Evolutionary conservation across 257 asterid genomes (phyloP).

Genomic region (Scutellaria baicalensis): DNA sequence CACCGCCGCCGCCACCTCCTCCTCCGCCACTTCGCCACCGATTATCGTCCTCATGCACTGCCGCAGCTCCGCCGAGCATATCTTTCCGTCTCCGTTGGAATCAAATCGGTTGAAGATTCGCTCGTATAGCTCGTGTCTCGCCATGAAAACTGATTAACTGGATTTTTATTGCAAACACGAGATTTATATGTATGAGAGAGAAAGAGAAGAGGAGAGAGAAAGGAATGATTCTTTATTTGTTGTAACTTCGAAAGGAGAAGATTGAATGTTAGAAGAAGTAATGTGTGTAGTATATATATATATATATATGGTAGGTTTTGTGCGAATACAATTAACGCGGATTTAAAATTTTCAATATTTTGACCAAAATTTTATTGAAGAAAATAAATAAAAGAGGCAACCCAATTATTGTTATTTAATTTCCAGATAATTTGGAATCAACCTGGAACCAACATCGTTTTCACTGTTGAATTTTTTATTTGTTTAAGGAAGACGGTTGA

Average conservation of each 20-base stretch:
- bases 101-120: slow-evolving; percentile 38
- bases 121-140: slow-evolving; percentile 21
- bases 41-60: slow-evolving; percentile 21
- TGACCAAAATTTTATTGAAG: background rate
- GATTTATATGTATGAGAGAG: too few relatives aligned
- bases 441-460: background rate
- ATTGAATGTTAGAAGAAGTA: background rate
- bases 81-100: slow-evolving; percentile 36
- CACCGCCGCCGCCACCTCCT: slow-evolving; percentile 45
- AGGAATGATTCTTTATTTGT: too few relatives aligned
- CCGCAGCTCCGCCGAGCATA: slow-evolving; percentile 28
- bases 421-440: background rate
- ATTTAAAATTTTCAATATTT: background rate
- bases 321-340: background rate
- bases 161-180: too few relatives aligned
- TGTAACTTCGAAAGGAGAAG: too few relatives aligned
- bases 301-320: background rate
- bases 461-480: background rate
- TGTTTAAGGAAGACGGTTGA: background rate
- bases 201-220: background rate
- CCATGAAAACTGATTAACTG: slow-evolving; percentile 11
- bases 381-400: too few relatives aligned
- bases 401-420: background rate
- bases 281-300: background rate
- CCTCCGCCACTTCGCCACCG: slow-evolving; percentile 31